A percentile compares a stretch with the other conserved stretches of the same genome.
These are phyloP conservation scores for Skeletonema grethae DNA, from an alignment of 108 stramenopile genomes.

Conservation along the genomic window DNA sequence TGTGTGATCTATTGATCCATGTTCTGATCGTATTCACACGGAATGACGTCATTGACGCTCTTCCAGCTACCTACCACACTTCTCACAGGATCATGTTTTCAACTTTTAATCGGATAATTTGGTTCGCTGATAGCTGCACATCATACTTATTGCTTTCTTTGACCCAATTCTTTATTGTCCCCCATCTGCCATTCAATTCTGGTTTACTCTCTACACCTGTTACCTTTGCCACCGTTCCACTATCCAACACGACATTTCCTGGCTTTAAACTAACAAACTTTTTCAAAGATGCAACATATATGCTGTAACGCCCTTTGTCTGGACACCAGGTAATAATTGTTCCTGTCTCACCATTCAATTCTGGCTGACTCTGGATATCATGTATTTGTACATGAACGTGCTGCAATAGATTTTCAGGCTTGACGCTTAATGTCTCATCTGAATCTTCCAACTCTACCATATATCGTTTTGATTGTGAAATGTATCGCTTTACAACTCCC, in stretches of 20 bases:
- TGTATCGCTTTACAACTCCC: constrained; percentile 72
- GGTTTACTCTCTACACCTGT: constrained; percentile 74
- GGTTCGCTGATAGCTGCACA: constrained; percentile 75
- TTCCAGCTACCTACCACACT: not conserved
- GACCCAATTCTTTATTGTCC: constrained; percentile 82
- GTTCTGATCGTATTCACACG: not conserved
- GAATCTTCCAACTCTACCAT: constrained; percentile 80
- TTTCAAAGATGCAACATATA: constrained; percentile 70
- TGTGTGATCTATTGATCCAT: too few species aligned
- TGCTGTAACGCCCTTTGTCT: constrained; percentile 75
- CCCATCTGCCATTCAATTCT: constrained; percentile 86
- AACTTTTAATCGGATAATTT: constrained; percentile 78
- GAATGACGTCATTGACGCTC: not conserved
- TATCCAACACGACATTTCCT: constrained; percentile 74
- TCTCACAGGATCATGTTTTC: constrained; percentile 80
- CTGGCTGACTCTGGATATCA: constrained; percentile 77
- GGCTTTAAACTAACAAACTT: constrained; percentile 76
- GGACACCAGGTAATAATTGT: constrained; percentile 84
- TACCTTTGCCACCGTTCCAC: constrained; percentile 73
- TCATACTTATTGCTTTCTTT: constrained; percentile 77
- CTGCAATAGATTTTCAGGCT: constrained; percentile 78
- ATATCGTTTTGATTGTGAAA: constrained; percentile 68
- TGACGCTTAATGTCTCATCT: constrained; percentile 81
- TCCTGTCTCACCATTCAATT: constrained; percentile 75
- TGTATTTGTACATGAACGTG: constrained; percentile 83